Evolutionary conservation across 192 early-diverging fungal species (phyloP).

Genomic region (Podila epicladia): DNA sequence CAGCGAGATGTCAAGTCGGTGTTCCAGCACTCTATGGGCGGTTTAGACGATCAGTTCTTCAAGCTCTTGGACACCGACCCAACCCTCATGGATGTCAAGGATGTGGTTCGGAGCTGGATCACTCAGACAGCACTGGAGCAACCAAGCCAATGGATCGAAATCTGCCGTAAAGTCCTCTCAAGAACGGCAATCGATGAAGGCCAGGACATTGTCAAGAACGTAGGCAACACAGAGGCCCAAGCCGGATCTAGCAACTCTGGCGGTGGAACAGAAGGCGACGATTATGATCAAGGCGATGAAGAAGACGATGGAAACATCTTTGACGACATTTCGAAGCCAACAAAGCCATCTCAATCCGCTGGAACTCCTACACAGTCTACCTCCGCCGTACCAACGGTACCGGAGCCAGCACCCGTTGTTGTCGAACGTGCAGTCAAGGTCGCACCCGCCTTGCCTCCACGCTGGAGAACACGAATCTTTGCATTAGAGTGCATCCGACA

Average conservation of each 20-base stretch:
- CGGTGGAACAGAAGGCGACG: slow-evolving; percentile 46
- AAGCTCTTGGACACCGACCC: slow-evolving; percentile 82
- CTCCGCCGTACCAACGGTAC: slow-evolving; percentile 7
- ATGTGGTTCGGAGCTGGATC: slow-evolving; percentile 68
- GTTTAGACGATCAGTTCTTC: slow-evolving; percentile 84
- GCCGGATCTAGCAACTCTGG: slow-evolving; percentile 38
- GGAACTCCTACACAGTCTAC: background rate
- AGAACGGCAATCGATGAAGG: slow-evolving; percentile 63
- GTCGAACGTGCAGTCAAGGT: slow-evolving; percentile 34
- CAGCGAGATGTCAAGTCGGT: slow-evolving; percentile 80
- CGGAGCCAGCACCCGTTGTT: slow-evolving; percentile 32
- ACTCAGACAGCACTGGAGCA: slow-evolving; percentile 68
- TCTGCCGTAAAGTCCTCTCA: slow-evolving; percentile 82
- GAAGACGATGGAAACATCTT: slow-evolving; percentile 37
- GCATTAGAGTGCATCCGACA: slow-evolving; percentile 78
- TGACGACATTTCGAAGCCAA: slow-evolving; percentile 16
- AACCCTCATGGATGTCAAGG: slow-evolving; percentile 62
- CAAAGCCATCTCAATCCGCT: slow-evolving; percentile 14
- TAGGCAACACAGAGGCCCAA: slow-evolving; percentile 21
- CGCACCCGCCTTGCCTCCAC: slow-evolving; percentile 56
- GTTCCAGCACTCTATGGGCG: slow-evolving; percentile 66
- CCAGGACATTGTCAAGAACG: slow-evolving; percentile 20
- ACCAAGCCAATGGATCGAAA: slow-evolving; percentile 85
- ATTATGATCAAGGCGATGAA: slow-evolving; percentile 57
- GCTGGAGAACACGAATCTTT: slow-evolving; percentile 86